Base-by-base conservation (phyloP, 768 basidiomycete species). In the Hygrophoropsis aurantiaca region DNA sequence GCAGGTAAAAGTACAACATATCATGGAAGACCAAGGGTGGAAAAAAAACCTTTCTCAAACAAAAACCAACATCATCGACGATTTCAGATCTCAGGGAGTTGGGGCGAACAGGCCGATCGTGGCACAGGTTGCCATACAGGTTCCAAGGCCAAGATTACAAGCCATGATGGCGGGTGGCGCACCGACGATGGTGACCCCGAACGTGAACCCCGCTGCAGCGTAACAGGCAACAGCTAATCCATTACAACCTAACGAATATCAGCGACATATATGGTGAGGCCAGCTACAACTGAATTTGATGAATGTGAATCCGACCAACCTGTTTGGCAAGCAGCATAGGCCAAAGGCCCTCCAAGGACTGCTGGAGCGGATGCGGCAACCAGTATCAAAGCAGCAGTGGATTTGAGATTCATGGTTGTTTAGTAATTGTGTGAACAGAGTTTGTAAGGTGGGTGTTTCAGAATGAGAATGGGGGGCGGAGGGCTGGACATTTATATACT, bases 321-420 rank as follows among this genome's bases (percentile, higher is more conserved):
- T 0, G 62, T 67, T 16, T 67, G 60, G 2, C 62, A 65, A 0
- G 47, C 0, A 0, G 3, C 65, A 4, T 65, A 65, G 0, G 51
- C 50, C 5, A 65, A 15, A 0, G 48, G 54, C 0, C 63, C 60
- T 0, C 59, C 63, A 0, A 47, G 37, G 8, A 35, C 42, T 2
- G 51, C 25, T 1, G 62, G 58, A 0, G 37, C 51, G 0, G 37
- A 50, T 1, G 54, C 46, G 16, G 52, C 50, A 18, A 35, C 44
- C n/a, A 66, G 48, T 5, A 58, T 18, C 11, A 67, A 44, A 2
- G 53, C 41, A 4, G 49, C 32, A 25, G 60, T 40, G 0, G 50
- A 52, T 35, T 58, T 60, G n/a, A 60, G 25, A 42, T 65, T 67
- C 64, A 60, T 66, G 4, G n/a, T n/a, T n/a, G n/a, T n/a, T n/a